Percentiles rank a stretch among this genome's conserved stretches.
phyloP scores from a whole-genome alignment of 1,284 basidiomycete genomes.

The Fomitopsis palustris region DNA sequence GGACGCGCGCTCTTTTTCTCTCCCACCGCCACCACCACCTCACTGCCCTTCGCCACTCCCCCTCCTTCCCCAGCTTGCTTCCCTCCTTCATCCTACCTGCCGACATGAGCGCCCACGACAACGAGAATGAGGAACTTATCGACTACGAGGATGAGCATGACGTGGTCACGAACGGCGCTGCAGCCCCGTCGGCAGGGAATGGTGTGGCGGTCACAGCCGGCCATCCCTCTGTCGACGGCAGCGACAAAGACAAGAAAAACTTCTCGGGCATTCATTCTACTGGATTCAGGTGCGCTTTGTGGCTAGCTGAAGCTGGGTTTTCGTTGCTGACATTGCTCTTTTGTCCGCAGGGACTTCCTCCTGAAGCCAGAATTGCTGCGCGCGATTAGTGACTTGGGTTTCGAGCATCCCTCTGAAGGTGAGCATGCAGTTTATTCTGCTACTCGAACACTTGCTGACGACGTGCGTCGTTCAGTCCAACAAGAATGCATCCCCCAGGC shows the following conservation, averaged over 20 bases:
- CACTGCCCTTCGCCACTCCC: slow-evolving; percentile 14
- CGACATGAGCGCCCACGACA: slow-evolving; percentile 72
- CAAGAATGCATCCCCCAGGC: slow-evolving; percentile 99
- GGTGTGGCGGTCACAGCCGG: slow-evolving; percentile 43
- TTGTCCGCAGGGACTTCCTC: slow-evolving; percentile 78
- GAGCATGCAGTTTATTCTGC: too few species aligned
- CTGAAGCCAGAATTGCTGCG: slow-evolving; percentile 96
- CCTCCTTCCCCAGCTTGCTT: slow-evolving; percentile 21
- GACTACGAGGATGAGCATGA: slow-evolving; percentile 97
- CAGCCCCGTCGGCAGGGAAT: slow-evolving; percentile 41
- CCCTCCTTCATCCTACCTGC: slow-evolving; percentile 14
- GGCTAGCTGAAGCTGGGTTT: background rate
- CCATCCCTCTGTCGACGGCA: slow-evolving; percentile 52
- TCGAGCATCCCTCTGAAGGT: slow-evolving; percentile 99
- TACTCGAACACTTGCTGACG: too few species aligned
- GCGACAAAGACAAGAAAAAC: slow-evolving; percentile 92
- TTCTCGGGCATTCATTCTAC: slow-evolving; percentile 98
- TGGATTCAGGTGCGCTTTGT: slow-evolving; percentile 74
- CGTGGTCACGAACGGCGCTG: slow-evolving; percentile 62
- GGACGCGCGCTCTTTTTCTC: slow-evolving; percentile 26
- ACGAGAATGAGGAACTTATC: slow-evolving; percentile 83
- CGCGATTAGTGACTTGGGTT: slow-evolving; percentile 98
- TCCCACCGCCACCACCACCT: slow-evolving; percentile 31
- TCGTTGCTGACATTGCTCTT: slow-evolving; percentile 15
- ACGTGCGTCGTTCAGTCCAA: slow-evolving; percentile 66